Evolutionary conservation across 2,329 filamentous ascomycete genomes (phyloP), one percentile per base, ranked within the genome.

Genomic region (Rosellinia necatrix): DNA sequence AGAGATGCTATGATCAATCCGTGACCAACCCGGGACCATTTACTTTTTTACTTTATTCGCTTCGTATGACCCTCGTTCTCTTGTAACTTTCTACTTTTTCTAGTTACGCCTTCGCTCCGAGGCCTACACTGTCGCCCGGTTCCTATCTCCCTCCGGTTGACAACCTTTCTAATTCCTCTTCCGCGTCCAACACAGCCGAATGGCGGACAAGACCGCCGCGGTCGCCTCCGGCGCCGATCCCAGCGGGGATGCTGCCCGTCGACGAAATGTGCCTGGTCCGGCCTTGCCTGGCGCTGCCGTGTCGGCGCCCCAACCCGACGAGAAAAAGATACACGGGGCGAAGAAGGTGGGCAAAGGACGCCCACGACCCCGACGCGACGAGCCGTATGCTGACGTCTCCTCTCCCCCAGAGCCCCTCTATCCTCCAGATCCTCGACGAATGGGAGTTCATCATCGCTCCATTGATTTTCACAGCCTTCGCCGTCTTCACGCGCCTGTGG

Each of bases 401-500:
- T 21, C 24, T 32, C 50, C 4, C 49, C 4, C 57, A 82, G 74
- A 72, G 79, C 63, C 78, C 83, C 64, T 83, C 83, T 21, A 71
- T 89, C 61, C 74, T 90, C 65, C 72, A 87, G 53, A 78, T 82
- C 65, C 81, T 92, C 63, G 78, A 81, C 66, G 77, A 86, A 74
- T 83, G 85, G 81, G 81, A 89, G 71, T 77, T 81, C 70, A 68
- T 87, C 68, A 78, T 86, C 69, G 81, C 82, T 61, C 81, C 85
- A 51, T 70, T 87, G 66, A 69, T 88, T 69, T 84, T 87, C 74
- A 83, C 83, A 56, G 68, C 78, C 62, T 71, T 87, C 50, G 83
- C 86, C 54, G 78, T 87, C 74, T 86, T 87, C 71, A 89, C 86
- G 34, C 79, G 86, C 62, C 71, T 89, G 61, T 89, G 82, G 75